Evolutionary conservation across 1,284 basidiomycete genomes (phyloP), one percentile per base, ranked within the genome.

Genomic region (Rhizoctonia solani): DNA sequence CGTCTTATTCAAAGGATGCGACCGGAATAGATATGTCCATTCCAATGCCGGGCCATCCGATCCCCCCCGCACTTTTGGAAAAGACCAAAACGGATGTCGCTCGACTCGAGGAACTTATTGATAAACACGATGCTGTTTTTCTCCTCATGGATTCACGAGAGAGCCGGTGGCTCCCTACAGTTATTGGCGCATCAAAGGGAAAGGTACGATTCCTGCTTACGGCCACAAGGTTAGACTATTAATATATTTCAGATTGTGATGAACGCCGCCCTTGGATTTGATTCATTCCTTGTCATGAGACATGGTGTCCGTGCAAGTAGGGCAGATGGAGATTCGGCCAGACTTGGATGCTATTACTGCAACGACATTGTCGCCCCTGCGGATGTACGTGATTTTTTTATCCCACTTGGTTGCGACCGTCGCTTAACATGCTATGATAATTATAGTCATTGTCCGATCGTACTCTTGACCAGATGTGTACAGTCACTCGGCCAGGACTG

Each of bases 391-490:
- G 4, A 30, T 2, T 9, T 37, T 13, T 1, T 5, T 16, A 21
- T 54, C 0, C 8, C 23, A 29, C 47, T 59, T 16, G 0, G 8
- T 19, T 21, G 2, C 32, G 14, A 11, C 14, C 34, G 6, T 49
- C 13, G 1, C 14, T 42, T 52, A 52, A 47, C 32, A 19, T 14
- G 16, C 14, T 21, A 44, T 29, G 29, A 19, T 30, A 21, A 13
- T 25, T 29, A 1, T 69, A 97, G 95, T 95, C 93, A 0, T 80
- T 98, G 54, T 91, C 92, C 0, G 95, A 99, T 74, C 84, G 95
- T 37, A 98, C 95, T 1, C 83, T 99, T 27, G 97, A 99, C 76
- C 96, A 99, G 76, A 98, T 98, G 96, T 99, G 97, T 75, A 99
- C 97, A 0, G 97, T 99, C 13, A 98, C 96, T 0, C 81, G 97